These are phyloP conservation scores for Arthroderma sp. DNA, from an alignment of 2,329 filamentous ascomycete species.

Conservation along the genomic window DNA sequence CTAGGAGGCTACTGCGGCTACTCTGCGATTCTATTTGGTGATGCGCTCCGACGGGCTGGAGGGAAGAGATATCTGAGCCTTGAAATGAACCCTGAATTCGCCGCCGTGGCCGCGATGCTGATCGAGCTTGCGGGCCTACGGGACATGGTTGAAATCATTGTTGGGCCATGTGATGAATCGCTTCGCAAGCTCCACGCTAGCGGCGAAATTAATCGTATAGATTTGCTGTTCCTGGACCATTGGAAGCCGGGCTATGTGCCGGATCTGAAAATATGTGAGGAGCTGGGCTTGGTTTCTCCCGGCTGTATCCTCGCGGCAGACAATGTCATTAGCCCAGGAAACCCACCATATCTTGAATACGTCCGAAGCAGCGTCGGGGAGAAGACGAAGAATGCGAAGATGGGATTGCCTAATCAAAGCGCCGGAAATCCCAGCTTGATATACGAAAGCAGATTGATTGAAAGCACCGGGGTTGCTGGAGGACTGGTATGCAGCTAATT, in stretches of 20 bases:
- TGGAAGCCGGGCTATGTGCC: slow-evolving; percentile 62
- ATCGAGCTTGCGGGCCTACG: slow-evolving; percentile 61
- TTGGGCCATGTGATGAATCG: slow-evolving; percentile 55
- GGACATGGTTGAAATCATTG: slow-evolving; percentile 55
- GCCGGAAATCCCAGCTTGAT: slow-evolving; percentile 50
- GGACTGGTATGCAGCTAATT: slow-evolving; percentile 39
- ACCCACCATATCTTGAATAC: slow-evolving; percentile 43
- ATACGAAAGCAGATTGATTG: slow-evolving; percentile 50
- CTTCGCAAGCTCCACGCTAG: slow-evolving; percentile 46
- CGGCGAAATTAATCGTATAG: slow-evolving; percentile 46
- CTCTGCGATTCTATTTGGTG: slow-evolving; percentile 62
- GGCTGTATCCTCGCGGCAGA: slow-evolving; percentile 37
- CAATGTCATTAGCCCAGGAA: slow-evolving; percentile 32
- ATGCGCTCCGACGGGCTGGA: slow-evolving; percentile 49
- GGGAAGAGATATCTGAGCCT: slow-evolving; percentile 57
- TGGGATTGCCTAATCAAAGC: slow-evolving; percentile 6
- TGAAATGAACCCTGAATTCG: slow-evolving; percentile 62
- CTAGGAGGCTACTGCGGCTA: slow-evolving; percentile 73
- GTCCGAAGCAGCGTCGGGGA: slow-evolving; percentile 51
- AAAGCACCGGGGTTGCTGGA: slow-evolving; percentile 56
- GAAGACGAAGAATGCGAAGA: slow-evolving; percentile 39
- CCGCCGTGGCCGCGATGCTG: slow-evolving; percentile 53
- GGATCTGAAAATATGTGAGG: slow-evolving; percentile 65
- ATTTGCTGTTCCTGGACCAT: slow-evolving; percentile 68
- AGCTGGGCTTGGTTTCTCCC: slow-evolving; percentile 48